A percentile compares a stretch with the other conserved stretches of the same genome.
phyloP scores from a whole-genome alignment of 345 rosid genomes.

The Hibiscus syriacus region DNA sequence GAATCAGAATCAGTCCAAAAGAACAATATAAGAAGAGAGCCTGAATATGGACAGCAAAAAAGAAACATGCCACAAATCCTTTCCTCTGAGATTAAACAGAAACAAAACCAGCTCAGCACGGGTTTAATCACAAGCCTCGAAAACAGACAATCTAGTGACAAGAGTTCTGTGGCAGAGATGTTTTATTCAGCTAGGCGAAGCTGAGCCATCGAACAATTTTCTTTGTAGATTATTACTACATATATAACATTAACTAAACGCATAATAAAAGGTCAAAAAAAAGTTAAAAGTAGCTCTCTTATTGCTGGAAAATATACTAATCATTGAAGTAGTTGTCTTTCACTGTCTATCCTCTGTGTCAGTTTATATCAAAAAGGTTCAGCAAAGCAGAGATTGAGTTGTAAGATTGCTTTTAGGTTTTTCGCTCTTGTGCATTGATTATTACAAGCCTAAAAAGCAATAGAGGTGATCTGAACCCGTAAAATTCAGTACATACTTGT shows the following conservation, averaged over 20 bases:
- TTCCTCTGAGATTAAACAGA: too few species aligned
- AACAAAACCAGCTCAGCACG: too few species aligned
- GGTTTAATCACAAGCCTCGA: too few species aligned
- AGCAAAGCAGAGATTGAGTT: neutral
- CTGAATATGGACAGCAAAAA: too few species aligned
- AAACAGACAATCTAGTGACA: neutral
- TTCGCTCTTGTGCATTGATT: neutral
- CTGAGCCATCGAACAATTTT: neutral
- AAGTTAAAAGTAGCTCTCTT: neutral
- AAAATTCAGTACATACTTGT: neutral
- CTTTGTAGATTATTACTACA: neutral
- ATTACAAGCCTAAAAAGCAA: neutral
- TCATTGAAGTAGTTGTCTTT: neutral
- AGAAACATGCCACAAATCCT: too few species aligned
- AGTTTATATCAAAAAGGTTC: neutral
- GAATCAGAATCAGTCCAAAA: slow-evolving; percentile 8
- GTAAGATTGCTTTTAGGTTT: neutral
- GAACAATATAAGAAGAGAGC: too few species aligned
- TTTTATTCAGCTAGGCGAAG: neutral
- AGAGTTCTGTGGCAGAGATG: too few species aligned
- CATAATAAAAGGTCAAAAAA: neutral
- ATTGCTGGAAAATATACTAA: neutral
- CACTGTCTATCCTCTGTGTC: neutral
- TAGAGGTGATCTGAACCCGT: neutral
- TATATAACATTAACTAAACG: neutral